Evolutionary conservation across 805 yeast species (phyloP).

Genomic region (Nakazawaea anatomiae): DNA sequence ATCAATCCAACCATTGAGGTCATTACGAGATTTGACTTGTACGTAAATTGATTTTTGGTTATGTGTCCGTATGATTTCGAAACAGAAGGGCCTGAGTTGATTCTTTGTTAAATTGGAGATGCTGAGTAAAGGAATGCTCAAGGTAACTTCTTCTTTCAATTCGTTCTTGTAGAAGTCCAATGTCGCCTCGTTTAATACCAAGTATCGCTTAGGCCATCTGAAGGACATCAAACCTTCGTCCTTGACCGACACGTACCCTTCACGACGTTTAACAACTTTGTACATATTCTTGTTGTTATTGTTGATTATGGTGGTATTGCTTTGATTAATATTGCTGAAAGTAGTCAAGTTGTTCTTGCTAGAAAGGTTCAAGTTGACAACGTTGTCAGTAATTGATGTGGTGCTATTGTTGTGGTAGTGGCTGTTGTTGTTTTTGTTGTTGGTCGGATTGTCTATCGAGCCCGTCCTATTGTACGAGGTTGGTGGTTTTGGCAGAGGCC

Average conservation of each 20-base stretch:
- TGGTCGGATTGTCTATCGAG: conserved; percentile 17
- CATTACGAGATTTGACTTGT: conserved; percentile 72
- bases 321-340: not conserved
- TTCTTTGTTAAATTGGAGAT: conserved; percentile 61
- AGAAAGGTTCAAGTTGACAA: too few species aligned
- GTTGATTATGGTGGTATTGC: not conserved
- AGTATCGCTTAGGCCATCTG: conserved; percentile 86
- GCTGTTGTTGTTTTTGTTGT: not conserved
- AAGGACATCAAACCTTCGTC: conserved; percentile 89
- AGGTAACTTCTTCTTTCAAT: conserved; percentile 37
- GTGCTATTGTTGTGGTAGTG: not conserved
- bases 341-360: not conserved
- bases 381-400: not conserved
- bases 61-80: conserved; percentile 53
- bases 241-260: conserved; percentile 88
- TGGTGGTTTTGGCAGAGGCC: conserved; percentile 41
- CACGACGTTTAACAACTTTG: conserved; percentile 30
- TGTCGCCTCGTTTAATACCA: conserved; percentile 71
- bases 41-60: conserved; percentile 60
- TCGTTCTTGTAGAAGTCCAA: conserved; percentile 74
- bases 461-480: conserved; percentile 25
- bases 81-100: conserved; percentile 70
- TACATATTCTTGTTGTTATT: conserved; percentile 19
- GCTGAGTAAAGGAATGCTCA: conserved; percentile 50
- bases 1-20: conserved; percentile 86